Evolutionary conservation across 176 grass and related monocot genomes (phyloP).

Genomic region (Bonia amplexicaulis): DNA sequence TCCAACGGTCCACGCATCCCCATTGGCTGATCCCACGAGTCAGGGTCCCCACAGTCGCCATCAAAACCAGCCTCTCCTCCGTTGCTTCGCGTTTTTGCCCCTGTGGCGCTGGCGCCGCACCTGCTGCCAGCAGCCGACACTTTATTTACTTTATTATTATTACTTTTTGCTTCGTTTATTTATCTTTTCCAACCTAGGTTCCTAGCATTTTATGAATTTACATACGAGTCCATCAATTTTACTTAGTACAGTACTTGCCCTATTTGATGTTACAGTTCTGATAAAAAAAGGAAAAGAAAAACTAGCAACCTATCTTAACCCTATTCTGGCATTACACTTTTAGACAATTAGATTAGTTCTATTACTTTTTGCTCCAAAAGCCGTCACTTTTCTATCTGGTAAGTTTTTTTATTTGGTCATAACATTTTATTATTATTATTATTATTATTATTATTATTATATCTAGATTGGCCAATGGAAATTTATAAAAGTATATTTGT

Average conservation of each 20-base stretch:
- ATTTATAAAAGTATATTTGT: background rate
- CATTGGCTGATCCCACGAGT: background rate
- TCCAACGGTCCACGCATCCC: background rate
- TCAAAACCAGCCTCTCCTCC: background rate
- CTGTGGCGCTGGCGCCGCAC: background rate
- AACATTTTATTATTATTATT: background rate
- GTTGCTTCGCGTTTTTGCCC: background rate
- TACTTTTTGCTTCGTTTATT: background rate
- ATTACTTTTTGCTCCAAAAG: too few species aligned
- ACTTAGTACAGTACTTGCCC: background rate
- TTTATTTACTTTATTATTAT: background rate
- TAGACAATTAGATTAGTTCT: too few species aligned
- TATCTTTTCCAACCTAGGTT: background rate
- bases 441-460: too few species aligned
- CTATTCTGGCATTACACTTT: background rate
- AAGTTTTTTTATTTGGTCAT: too few species aligned
- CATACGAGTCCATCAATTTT: too few species aligned
- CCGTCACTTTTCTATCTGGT: too few species aligned
- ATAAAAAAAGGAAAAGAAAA: background rate
- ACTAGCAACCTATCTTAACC: background rate
- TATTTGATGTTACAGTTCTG: background rate
- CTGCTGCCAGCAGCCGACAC: slow-evolving; percentile 10
- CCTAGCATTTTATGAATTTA: background rate
- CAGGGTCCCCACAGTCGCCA: background rate
- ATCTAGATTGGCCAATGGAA: background rate